Percentiles rank a stretch among this genome's conserved stretches.
Evolutionary conservation across 2,329 filamentous ascomycete species (phyloP).

Genomic region (Fusarium setosum): DNA sequence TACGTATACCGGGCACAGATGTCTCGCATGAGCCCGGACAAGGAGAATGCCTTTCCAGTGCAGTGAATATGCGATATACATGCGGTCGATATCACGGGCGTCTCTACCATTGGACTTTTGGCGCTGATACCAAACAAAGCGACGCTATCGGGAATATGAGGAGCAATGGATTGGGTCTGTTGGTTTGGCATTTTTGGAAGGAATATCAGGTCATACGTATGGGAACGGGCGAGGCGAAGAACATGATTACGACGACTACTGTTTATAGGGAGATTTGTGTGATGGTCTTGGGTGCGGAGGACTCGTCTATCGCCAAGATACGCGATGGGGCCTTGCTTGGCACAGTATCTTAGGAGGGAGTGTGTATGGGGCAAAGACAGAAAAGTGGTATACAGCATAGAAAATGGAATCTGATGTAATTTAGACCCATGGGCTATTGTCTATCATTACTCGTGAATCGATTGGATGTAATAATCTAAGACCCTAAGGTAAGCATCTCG

Average conservation of each 20-base stretch:
- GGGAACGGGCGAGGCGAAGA: conserved; percentile 1
- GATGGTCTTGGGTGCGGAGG: conserved; percentile 1
- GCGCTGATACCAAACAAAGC: not conserved
- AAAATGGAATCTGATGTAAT: conserved; percentile 15
- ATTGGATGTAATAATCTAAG: too few species aligned
- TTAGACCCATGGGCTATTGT: not conserved
- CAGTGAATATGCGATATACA: conserved; percentile 7
- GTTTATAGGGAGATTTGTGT: not conserved
- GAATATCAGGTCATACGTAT: not conserved
- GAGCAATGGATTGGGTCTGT: conserved; percentile 15
- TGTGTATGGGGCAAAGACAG: conserved; percentile 7
- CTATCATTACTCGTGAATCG: too few species aligned
- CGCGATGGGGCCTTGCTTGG: conserved; percentile 1
- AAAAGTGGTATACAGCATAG: conserved; percentile 1
- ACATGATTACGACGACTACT: conserved; percentile 1
- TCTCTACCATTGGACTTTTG: not conserved
- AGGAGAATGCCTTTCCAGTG: conserved; percentile 25
- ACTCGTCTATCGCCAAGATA: conserved; percentile 6
- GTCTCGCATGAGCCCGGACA: conserved; percentile 39
- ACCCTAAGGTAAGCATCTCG: too few species aligned
- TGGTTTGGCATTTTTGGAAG: conserved; percentile 16
- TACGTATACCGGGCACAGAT: conserved; percentile 28
- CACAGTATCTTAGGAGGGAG: conserved; percentile 4
- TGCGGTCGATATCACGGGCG: not conserved
- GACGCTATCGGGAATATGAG: conserved; percentile 1